Base-by-base conservation (phyloP, 75 land plant species). In the Cunninghamia lanceolata region DNA sequence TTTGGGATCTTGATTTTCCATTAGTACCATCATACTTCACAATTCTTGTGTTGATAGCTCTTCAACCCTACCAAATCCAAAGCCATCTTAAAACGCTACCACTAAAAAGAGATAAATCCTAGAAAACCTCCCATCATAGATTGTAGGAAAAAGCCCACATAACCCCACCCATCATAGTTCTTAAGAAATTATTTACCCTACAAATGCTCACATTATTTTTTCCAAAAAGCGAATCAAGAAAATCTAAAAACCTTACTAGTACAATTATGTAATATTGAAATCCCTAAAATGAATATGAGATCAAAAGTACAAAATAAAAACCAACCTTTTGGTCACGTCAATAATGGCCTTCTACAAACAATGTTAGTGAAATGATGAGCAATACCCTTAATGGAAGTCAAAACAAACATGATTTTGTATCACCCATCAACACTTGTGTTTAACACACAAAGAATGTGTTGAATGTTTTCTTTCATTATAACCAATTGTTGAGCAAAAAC, bases 331-430 rank as follows among this genome's bases (percentile, higher is more conserved):
- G 87, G 53, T 88, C 91, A 88, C 88, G 68, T 88, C 91, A 8
- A 88, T 87, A 63, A 88, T 85, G 3, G 85, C 91, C 82, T 90
- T 90, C 91, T 90, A 87, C 91, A 90, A 63, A 90, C 90, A 36
- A 90, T 34, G 90, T 90, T 90, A 82, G 91, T 87, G 70, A 88
- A 88, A 30, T 88, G 87, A 32, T 88, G 90, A 2, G 90, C 91
- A n/a, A 90, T 89, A 87, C 85, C 85, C 88, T 87, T 83, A 43
- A 87, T 87, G 34, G 88, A 83, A 14, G 85, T 87, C 34, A 90
- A 56, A 35, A 90, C 91, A 35, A 88, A 90, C 91, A 90, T 88
- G 25, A 90, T 90, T 87, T 88, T 90, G 77, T 88, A 84, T 19
- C 89, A 43, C 46, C 46, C 91, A 85, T 90, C 89, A 36, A 85